Evolutionary conservation across 768 basidiomycete genomes (phyloP), one percentile per base, ranked within the genome.

Genomic region (Scleroderma bovista): DNA sequence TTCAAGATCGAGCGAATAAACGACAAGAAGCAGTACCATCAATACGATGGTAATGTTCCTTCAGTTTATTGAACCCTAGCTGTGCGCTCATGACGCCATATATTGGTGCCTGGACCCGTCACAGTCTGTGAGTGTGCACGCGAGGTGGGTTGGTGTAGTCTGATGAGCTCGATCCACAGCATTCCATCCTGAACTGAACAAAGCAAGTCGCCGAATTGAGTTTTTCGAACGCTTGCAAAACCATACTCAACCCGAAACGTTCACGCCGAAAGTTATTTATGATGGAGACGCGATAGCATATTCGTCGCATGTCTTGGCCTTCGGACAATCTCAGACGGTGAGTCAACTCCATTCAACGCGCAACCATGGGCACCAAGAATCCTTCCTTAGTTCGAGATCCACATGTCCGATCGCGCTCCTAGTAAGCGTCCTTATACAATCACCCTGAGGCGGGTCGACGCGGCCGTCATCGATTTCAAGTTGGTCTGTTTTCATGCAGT

Each of bases 221-320:
- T 16, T 63, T 2, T 53, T 67, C 1, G 59, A 67, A 46, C 55
- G 59, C 6, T 61, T 81, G 0, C 77, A 79, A 44, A 71, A 60
- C 5, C 59, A 59, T 0, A 57, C 69, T 0, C 62, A 67, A 0
- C 71, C 76, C 0, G 47, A 46, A 0, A 8, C 69, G 1, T 80
- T 80, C 52, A 66, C 57, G 12, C 75, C 75, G 1, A 70, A 68
- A 13, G 63, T 69, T 3, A 56, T 80, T 5, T 81, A 75, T 48
- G 78, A 81, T 44, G 73, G 77, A 0, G 65, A 65, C 4, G 65
- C 67, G 0, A 71, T 78, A 0, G 57, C 75, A 0, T 81, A 75
- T 33, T 63, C 73, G 1, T 66, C 72, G 0, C 55, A 48, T 1
- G 46, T 33, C 0, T 63, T 75, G 3, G 44, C 65, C 2, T 59